Evolutionary conservation across 441 rosid genomes (phyloP).

Genomic region (Erodium trifolium): DNA sequence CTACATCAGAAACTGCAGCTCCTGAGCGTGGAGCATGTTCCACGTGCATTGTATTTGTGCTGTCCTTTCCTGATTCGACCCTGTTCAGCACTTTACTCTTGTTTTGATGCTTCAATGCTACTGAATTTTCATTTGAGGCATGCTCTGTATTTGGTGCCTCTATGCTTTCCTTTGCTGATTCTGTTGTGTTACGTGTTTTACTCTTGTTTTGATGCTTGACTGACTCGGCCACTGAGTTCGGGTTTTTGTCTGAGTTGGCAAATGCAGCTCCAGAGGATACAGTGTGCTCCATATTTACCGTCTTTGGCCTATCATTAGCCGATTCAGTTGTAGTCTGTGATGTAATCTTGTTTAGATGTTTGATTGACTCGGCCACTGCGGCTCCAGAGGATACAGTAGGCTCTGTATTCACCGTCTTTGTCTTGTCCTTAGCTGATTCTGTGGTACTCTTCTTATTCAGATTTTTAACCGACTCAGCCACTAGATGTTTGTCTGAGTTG

Average conservation of each 20-base stretch:
- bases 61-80: neutral
- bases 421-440: no score
- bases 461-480: no score
- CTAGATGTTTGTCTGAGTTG: no score
- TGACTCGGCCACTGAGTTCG: constrained; percentile 5
- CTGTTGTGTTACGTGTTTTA: constrained; percentile 3
- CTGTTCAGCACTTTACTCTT: neutral
- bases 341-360: neutral
- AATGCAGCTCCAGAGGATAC: neutral
- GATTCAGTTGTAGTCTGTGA: neutral
- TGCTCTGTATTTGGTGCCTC: neutral
- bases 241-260: no score
- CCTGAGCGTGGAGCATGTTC: constrained; percentile 24
- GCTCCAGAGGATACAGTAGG: no score
- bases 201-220: constrained; percentile 23
- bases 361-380: neutral
- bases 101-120: constrained; percentile 18
- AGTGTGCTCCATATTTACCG: neutral
- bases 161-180: constrained; percentile 23
- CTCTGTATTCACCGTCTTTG: no score
- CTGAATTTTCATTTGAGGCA: constrained; percentile 16
- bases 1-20: constrained; percentile 22
- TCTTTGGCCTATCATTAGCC: neutral
- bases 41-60: neutral
- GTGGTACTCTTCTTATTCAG: no score